Evolutionary conservation across 768 basidiomycete genomes (phyloP), one percentile per base, ranked within the genome.

Genomic region (Inosperma sp.): DNA sequence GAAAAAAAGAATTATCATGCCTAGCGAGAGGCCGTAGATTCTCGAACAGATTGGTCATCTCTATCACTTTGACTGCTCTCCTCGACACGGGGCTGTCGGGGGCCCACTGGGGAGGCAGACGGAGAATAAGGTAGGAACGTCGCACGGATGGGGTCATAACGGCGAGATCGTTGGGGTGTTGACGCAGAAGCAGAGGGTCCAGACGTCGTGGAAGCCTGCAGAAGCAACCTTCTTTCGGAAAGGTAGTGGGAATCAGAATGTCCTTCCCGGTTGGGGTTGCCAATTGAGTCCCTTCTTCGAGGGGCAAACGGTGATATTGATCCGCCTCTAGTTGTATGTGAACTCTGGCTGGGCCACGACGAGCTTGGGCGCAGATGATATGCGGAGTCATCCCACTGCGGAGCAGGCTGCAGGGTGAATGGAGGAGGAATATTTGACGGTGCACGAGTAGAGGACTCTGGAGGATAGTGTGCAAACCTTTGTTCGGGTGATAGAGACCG

Each of bases 321-420:
- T 36, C 68, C 65, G 14, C 52, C 62, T 25, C 63, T 55, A 8
- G 66, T 62, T 6, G 68, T 64, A 19, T 54, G 62, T 17, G 67
- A 64, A 17, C 63, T 31, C 13, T 48, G 64, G 30, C 59, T 66
- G 14, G 75, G 66, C 36, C 68, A 58, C 10, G 67, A 64, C 12
- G 73, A 66, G 14, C 58, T 53, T 31, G 73, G 69, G 55, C 73
- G 64, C 5, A 72, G 69, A 53, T 62, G 57, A 60, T 74, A 76
- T 0, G 71, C 59, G 3, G 68, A 63, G 34, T 66, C 70, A 49
- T 83, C 79, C 84, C 85, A 86, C 45, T 80, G 83, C 1, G 84
- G 84, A 46, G 68, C 69, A 2, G 85, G 86, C 61, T 86, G 81
- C 3, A 88, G 68, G 8, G 82, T 78, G 59, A 80, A 85, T 2